Conservation (phyloP, 2,329 filamentous ascomycete genomes). For the Xenoacremonium recifei region DNA sequence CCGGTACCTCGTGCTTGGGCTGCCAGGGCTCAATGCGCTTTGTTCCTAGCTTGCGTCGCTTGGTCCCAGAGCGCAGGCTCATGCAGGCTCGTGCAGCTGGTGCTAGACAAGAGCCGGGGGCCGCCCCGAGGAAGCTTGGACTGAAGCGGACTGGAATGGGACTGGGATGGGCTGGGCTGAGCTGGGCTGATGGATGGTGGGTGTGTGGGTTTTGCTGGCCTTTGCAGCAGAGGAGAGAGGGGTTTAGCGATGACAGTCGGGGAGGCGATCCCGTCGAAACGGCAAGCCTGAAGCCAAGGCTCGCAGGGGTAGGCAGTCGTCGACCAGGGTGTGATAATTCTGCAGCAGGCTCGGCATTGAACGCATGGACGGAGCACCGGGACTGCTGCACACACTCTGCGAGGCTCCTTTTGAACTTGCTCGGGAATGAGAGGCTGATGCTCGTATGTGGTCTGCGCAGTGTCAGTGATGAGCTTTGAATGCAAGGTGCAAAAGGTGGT, state of each 20-base stretch:
- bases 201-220: background rate
- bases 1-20: background rate
- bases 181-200: conserved; percentile 1
- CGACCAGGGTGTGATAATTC: too few species aligned
- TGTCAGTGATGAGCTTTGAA: too few species aligned
- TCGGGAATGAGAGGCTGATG: too few species aligned
- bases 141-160: conserved; percentile 16
- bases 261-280: background rate
- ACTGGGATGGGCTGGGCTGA: conserved; percentile 7
- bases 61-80: background rate
- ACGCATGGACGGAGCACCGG: too few species aligned
- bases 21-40: too few species aligned
- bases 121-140: conserved; percentile 21
- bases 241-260: background rate
- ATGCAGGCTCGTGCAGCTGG: background rate
- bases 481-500: too few species aligned
- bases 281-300: background rate
- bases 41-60: too few species aligned
- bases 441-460: too few species aligned
- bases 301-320: too few species aligned
- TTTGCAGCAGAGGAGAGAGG: background rate
- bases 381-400: too few species aligned
- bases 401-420: too few species aligned
- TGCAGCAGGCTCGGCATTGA: too few species aligned
- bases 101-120: conserved; percentile 16